Evolutionary conservation across 192 early-diverging fungal species (phyloP), one percentile per base, ranked within the genome.

Genomic region (Spinellus fusiger): DNA sequence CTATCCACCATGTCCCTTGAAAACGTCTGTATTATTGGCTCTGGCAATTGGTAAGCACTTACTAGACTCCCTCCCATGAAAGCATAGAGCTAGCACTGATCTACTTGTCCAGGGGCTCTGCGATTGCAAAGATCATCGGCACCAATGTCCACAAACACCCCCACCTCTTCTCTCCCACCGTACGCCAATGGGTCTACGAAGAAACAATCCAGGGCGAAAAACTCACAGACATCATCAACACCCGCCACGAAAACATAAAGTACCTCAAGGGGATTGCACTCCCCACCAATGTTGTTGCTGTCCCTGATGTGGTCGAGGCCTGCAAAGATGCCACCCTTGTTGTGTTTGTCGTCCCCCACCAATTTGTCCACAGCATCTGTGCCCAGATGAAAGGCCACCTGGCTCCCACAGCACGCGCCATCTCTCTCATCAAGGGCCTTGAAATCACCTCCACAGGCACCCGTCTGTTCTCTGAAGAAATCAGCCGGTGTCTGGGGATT

Each of bases 151-250:
- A 49, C 7, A 64, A 61, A 13, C 74, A 77, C 59, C 83, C 85
- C 37, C 67, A 80, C 38, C 62, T 64, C 46, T 95, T 93, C 77
- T 89, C 94, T 75, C 59, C 70, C 26, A 77, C 85, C 37, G 93
- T 96, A 55, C 85, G 84, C 52, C 92, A 94, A 86, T 98, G 94
- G 93, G 96, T 98, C 18, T 94, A 86, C 77, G 94, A 98, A 71
- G 96, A 98, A 73, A 79, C 63, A 27, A 75, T 94, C 37, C 74
- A 93, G 48, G 93, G 90, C 37, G 68, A 86, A 56, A 90, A 90
- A 37, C 81, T 98, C 31, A 92, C 94, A 13, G 90, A 96, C 12
- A 87, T 97, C 64, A 96, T 98, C 77, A 98, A 98, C 82, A 86
- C 79, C 20, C 71, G 81, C 55, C 94, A 97, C 74, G 94, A 93